Percentiles rank a stretch among this genome's conserved stretches.
Evolutionary conservation across 176 grass and related monocot genomes (phyloP).

Genomic region (Aegilops umbellulata): DNA sequence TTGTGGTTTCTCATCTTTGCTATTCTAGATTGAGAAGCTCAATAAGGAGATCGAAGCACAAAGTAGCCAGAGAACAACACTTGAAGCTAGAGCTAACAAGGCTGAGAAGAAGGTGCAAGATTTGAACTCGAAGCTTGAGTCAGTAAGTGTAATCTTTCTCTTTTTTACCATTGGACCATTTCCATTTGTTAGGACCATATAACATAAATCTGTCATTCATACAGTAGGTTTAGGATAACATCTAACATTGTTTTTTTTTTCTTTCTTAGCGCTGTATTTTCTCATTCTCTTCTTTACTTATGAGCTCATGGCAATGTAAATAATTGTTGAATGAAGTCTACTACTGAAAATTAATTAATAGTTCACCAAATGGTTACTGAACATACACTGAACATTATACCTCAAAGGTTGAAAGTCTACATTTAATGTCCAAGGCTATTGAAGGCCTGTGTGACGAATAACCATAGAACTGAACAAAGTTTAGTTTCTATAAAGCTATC

Average conservation of each 20-base stretch:
- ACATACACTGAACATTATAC: background rate
- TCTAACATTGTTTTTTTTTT: background rate
- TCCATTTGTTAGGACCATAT: background rate
- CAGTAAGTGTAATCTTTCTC: slow-evolving; percentile 45
- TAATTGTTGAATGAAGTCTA: background rate
- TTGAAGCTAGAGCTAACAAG: slow-evolving; percentile 46
- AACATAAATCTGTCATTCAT: background rate
- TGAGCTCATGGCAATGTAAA: background rate
- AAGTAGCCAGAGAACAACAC: slow-evolving; percentile 41
- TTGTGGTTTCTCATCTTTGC: slow-evolving; percentile 23
- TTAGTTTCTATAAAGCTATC: slow-evolving; percentile 1
- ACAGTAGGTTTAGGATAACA: background rate
- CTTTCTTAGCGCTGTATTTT: background rate
- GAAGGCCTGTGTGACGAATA: background rate
- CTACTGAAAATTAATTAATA: background rate
- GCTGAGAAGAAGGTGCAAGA: slow-evolving; percentile 65
- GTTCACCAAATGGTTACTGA: background rate
- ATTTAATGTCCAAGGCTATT: slow-evolving; percentile 4
- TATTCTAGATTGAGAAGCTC: slow-evolving; percentile 54
- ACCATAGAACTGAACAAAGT: background rate
- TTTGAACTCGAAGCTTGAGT: slow-evolving; percentile 54
- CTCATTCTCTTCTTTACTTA: background rate
- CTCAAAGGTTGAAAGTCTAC: background rate
- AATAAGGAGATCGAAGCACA: slow-evolving; percentile 60
- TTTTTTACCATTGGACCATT: background rate